These are phyloP conservation scores for Amaranthus palmeri DNA, from an alignment of 148 eudicot species.

Conservation along the genomic window DNA sequence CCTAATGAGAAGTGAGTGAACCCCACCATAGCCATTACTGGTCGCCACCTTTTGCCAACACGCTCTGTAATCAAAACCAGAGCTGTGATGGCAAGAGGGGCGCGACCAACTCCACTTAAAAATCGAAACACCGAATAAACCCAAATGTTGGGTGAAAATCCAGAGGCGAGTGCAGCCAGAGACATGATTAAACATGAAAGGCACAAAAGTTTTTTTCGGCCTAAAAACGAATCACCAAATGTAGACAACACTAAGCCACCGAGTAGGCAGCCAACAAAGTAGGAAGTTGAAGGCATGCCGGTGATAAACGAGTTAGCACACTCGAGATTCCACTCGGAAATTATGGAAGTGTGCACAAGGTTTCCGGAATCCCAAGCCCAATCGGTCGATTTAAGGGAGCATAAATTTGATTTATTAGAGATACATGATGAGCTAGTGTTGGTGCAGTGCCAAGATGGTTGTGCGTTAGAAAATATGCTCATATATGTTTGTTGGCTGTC, in stretches of 20 bases:
- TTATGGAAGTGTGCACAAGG: slow-evolving; percentile 8
- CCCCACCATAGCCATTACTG: background rate
- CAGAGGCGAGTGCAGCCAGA: slow-evolving; percentile 8
- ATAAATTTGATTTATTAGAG: slow-evolving; percentile 3
- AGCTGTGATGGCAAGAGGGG: background rate
- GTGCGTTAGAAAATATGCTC: slow-evolving; percentile 9
- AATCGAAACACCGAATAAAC: slow-evolving; percentile 11
- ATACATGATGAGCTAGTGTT: background rate
- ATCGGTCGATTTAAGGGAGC: slow-evolving; percentile 3
- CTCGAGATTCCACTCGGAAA: slow-evolving; percentile 21
- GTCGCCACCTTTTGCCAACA: slow-evolving; percentile 12
- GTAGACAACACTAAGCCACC: slow-evolving; percentile 13
- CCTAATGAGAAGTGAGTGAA: slow-evolving; percentile 8
- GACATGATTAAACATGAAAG: slow-evolving; percentile 6
- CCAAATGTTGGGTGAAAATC: slow-evolving; percentile 18
- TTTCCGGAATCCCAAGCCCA: slow-evolving; percentile 11
- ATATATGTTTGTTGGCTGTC: slow-evolving; percentile 17
- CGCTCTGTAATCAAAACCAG: slow-evolving; percentile 11
- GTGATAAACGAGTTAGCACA: slow-evolving; percentile 10
- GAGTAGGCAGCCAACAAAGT: slow-evolving; percentile 13
- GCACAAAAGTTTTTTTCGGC: slow-evolving; percentile 13
- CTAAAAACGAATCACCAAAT: slow-evolving; percentile 13
- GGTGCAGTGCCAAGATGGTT: slow-evolving; percentile 19
- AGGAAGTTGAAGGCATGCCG: slow-evolving; percentile 16
- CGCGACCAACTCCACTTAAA: slow-evolving; percentile 14